Evolutionary conservation across 1,284 basidiomycete genomes (phyloP), one percentile per base, ranked within the genome.

Genomic region (Chalciporus sp.): DNA sequence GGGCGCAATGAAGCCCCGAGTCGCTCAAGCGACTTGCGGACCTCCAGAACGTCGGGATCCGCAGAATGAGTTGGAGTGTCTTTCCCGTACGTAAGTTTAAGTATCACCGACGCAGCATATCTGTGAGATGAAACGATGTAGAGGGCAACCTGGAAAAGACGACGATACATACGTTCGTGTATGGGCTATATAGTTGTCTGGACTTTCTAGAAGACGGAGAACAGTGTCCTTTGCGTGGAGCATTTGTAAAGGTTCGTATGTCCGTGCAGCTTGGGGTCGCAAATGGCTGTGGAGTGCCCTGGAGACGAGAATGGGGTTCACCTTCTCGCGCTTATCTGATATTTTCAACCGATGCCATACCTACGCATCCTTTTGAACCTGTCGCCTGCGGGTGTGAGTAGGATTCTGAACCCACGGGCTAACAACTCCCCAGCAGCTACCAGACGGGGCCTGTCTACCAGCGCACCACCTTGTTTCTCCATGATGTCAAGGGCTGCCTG

Each of bases 21-120:
- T 10, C 27, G 14, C 3, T 27, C 19, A 0, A 48, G 1, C 10
- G 42, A 16, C 7, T 28, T 17, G 14, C 35, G 33, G 16, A 43
- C 29, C n/a, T 28, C 35, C 20, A 16, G 14, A 11, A 56, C 12
- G 12, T 56, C 51, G 4, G 40, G 44, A 12, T 56, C 51, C 4
- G n/a, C 17, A 11, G 54, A 40, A 1, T 37, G 39, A 12, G 54
- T 39, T 8, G 51, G 16, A 1, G 61, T 61, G n/a, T 63, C 64
- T 31, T 55, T 61, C 10, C 53, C 62, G 65, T 72, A 50, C n/a
- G 20, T 19, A 23, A 56, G 10, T 49, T 56, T 48, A 31, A 49
- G 12, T 5, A 49, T 26, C 12, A 52, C 37, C 3, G 23, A 47
- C 59, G 52, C 49, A 69, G 72, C 58, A 56, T 74, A 77, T 20